phyloP scores from a whole-genome alignment of 257 asterid species.

The Phtheirospermum japonicum region DNA sequence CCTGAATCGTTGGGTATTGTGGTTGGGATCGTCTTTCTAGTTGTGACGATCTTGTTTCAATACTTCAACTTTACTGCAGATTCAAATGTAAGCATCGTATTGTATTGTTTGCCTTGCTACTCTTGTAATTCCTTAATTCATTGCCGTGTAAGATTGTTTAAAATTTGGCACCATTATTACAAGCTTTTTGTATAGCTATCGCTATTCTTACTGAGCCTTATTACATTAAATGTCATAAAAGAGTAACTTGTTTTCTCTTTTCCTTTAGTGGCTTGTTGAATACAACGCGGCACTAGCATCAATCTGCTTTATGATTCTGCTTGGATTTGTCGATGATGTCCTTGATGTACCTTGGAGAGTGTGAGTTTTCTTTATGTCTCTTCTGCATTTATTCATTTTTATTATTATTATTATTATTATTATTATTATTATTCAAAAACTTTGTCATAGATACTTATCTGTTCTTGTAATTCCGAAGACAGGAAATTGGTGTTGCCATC shows the following conservation, averaged over 20 bases:
- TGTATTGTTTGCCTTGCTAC: conserved; percentile 17
- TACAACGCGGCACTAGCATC: conserved; percentile 98
- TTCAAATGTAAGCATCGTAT: conserved; percentile 42
- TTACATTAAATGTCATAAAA: too few relatives aligned
- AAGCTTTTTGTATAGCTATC: too few relatives aligned
- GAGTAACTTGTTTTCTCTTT: conserved; percentile 16
- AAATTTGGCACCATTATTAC: too few relatives aligned
- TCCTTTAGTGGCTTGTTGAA: conserved; percentile 82
- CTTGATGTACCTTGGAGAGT: conserved; percentile 99
- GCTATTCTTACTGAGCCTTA: too few relatives aligned
- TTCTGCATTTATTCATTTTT: too few relatives aligned
- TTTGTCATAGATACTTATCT: background rate
- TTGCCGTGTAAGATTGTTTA: too few relatives aligned
- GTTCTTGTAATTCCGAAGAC: conserved; percentile 28
- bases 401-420: too few relatives aligned
- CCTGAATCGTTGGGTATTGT: conserved; percentile 95
- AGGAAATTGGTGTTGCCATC: conserved; percentile 70
- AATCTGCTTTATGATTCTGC: conserved; percentile 89
- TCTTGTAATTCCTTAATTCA: background rate
- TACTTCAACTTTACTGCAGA: conserved; percentile 58
- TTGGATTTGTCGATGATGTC: conserved; percentile 95
- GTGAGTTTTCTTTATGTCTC: conserved; percentile 40
- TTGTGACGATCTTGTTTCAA: conserved; percentile 75
- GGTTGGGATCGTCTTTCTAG: conserved; percentile 76
- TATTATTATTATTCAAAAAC: too few relatives aligned